These are phyloP conservation scores for Hepatocystis sp. DNA, from an alignment of 169 alveolate species.

Conservation along the genomic window DNA sequence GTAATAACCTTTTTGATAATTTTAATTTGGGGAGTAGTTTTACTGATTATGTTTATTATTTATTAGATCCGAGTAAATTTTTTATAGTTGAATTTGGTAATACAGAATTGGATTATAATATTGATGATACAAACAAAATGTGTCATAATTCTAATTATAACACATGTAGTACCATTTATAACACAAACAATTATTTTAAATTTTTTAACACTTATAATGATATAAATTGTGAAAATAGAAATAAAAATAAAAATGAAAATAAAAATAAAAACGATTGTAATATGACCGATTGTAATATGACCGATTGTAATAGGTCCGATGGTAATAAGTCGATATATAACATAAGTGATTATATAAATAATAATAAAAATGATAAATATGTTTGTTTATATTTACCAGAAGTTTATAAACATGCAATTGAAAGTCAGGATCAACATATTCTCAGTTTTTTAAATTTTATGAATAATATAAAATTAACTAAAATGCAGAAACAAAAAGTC, in stretches of 20 bases:
- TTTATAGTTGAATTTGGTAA: constrained; percentile 20
- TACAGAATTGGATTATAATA: too few species aligned
- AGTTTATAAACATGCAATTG: constrained; percentile 62
- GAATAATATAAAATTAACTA: constrained; percentile 27
- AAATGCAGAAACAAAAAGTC: constrained; percentile 30
- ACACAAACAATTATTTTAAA: too few species aligned
- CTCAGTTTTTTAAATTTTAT: constrained; percentile 23
- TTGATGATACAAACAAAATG: too few species aligned
- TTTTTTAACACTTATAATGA: too few species aligned
- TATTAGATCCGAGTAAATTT: constrained; percentile 47
- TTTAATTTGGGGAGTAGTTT: constrained; percentile 18
- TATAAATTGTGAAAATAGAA: background rate
- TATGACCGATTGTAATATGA: background rate
- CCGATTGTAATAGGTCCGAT: background rate
- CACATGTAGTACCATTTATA: too few species aligned
- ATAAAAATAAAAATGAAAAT: background rate
- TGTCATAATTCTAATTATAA: too few species aligned
- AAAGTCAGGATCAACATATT: constrained; percentile 25
- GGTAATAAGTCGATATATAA: background rate
- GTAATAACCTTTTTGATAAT: background rate
- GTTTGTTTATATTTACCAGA: constrained; percentile 56
- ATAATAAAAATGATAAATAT: constrained; percentile 5
- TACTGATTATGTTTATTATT: constrained; percentile 54
- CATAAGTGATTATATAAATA: constrained; percentile 12
- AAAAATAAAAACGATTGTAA: background rate